Percentiles rank a stretch among this genome's conserved stretches.
These are phyloP conservation scores for Xanthoceras sorbifolium DNA, from an alignment of 345 rosid species.

Conservation along the genomic window DNA sequence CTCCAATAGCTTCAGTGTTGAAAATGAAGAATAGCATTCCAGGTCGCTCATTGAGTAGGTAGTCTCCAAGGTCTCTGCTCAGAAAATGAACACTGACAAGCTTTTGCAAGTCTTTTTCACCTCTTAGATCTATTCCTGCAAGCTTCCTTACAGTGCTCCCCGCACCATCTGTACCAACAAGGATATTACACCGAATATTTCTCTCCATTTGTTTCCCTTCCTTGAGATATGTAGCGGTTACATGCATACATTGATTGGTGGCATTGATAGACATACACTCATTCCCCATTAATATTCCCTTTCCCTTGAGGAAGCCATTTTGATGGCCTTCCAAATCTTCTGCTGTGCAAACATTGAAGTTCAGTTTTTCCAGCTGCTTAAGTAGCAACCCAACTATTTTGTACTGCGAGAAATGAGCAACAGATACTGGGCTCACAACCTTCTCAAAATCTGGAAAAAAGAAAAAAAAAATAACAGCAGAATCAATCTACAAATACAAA, in stretches of 20 bases:
- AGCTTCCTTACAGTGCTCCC: constrained; percentile 78
- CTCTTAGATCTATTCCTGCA: constrained; percentile 57
- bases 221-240: constrained; percentile 54
- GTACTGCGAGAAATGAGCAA: constrained; percentile 93
- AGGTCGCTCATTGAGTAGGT: constrained; percentile 67
- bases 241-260: constrained; percentile 46
- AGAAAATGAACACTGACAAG: constrained; percentile 88
- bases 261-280: constrained; percentile 72
- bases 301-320: constrained; percentile 32
- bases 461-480: constrained; percentile 18
- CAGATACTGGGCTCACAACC: constrained; percentile 78
- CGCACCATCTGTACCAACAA: constrained; percentile 91
- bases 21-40: constrained; percentile 93
- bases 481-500: constrained; percentile 15
- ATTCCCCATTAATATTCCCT: constrained; percentile 73
- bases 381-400: constrained; percentile 65
- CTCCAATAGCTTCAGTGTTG: constrained; percentile 88
- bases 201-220: constrained; percentile 52
- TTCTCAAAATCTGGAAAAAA: constrained; percentile 69
- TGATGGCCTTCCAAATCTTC: constrained; percentile 36
- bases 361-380: constrained; percentile 61
- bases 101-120: constrained; percentile 83
- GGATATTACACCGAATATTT: constrained; percentile 56
- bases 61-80: constrained; percentile 76
- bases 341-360: constrained; percentile 40